These are phyloP conservation scores for Alternaria rosae DNA, from an alignment of 2,329 filamentous ascomycete genomes.

Conservation along the genomic window DNA sequence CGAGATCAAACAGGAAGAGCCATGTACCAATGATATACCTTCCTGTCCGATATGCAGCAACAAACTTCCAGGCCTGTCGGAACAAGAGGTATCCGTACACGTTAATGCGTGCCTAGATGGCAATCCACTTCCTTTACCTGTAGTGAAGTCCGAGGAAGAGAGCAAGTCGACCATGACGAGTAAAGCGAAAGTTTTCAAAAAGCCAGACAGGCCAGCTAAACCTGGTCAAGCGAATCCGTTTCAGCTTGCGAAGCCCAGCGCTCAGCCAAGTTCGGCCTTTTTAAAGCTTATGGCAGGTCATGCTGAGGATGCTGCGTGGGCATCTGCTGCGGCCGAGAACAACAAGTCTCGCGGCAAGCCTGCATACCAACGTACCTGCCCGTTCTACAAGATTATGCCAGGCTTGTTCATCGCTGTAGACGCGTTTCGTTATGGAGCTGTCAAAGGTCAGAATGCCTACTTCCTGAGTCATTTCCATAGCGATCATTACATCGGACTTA, in stretches of 20 bases:
- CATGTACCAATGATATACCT: constrained; percentile 33
- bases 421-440: constrained; percentile 92
- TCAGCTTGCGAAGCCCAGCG: constrained; percentile 56
- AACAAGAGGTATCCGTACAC: constrained; percentile 77
- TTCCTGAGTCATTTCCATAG: constrained; percentile 98
- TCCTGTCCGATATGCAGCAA: constrained; percentile 80
- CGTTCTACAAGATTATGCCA: constrained; percentile 98
- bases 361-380: constrained; percentile 88
- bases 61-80: constrained; percentile 62
- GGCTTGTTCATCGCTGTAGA: constrained; percentile 93
- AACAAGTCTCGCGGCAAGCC: constrained; percentile 80
- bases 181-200: constrained; percentile 66
- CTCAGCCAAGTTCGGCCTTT: constrained; percentile 72
- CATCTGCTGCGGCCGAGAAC: constrained; percentile 81
- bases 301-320: constrained; percentile 90
- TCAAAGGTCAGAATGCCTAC: constrained; percentile 90
- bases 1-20: constrained; percentile 2
- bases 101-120: constrained; percentile 95
- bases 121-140: constrained; percentile 67
- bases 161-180: constrained; percentile 15
- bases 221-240: constrained; percentile 86
- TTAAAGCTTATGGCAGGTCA: constrained; percentile 92
- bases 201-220: constrained; percentile 70
- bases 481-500: constrained; percentile 94
- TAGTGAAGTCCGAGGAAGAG: constrained; percentile 20